phyloP scores from a whole-genome alignment of 2,329 filamentous ascomycete species.

The Neoarthrinium moseri region DNA sequence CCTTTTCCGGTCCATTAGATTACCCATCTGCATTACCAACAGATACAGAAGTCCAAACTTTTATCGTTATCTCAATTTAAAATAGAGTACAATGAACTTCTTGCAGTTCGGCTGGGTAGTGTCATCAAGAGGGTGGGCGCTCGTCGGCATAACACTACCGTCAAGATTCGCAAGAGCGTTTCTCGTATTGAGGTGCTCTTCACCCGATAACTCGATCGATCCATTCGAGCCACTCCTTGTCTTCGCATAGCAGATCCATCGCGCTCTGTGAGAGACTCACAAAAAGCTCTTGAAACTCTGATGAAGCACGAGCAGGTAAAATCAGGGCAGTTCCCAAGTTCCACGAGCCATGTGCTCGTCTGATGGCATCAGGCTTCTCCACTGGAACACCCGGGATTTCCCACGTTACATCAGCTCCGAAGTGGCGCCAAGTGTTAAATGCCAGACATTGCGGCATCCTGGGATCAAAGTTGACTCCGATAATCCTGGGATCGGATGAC shows the following conservation, averaged over 20 bases:
- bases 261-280: slow-evolving; percentile 29
- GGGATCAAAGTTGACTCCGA: slow-evolving; percentile 40
- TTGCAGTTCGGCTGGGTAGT: too few species aligned
- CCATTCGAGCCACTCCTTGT: slow-evolving; percentile 29
- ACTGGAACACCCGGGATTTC: slow-evolving; percentile 33
- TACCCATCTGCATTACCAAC: too few species aligned
- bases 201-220: slow-evolving; percentile 31
- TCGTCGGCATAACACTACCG: too few species aligned
- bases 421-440: slow-evolving; percentile 45
- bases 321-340: slow-evolving; percentile 30
- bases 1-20: too few species aligned
- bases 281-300: slow-evolving; percentile 28
- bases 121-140: too few species aligned
- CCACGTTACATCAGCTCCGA: slow-evolving; percentile 41
- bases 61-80: too few species aligned
- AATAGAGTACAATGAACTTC: too few species aligned
- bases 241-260: slow-evolving; percentile 28
- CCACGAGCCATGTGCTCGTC: slow-evolving; percentile 28
- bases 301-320: slow-evolving; percentile 24
- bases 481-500: slow-evolving; percentile 35
- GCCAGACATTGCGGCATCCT: slow-evolving; percentile 36
- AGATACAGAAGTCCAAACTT: too few species aligned
- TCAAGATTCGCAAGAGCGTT: too few species aligned
- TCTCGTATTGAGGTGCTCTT: too few species aligned
- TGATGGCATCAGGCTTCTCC: slow-evolving; percentile 32